Conservation (phyloP, 1,284 basidiomycete species). For the Fereydounia khargensis region DNA sequence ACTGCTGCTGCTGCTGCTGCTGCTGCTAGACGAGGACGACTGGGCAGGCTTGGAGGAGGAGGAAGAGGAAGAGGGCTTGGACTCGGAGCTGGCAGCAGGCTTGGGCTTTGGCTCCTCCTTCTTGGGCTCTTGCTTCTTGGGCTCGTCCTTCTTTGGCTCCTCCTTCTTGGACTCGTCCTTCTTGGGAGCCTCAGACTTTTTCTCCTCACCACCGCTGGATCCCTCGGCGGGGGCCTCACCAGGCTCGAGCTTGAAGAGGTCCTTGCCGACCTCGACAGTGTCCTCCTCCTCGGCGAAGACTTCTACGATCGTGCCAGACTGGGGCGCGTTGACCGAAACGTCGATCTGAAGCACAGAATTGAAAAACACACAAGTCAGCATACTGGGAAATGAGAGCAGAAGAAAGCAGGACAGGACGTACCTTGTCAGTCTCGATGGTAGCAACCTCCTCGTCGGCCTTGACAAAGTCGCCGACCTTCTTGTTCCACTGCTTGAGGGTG, state of each 20-base stretch:
- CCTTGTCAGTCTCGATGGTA: conserved; percentile 99
- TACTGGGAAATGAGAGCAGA: not conserved
- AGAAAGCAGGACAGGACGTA: conserved; percentile 52
- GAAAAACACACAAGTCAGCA: too few relatives aligned
- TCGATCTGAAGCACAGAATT: conserved; percentile 85
- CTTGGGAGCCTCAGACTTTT: conserved; percentile 58
- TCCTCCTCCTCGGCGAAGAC: conserved; percentile 86
- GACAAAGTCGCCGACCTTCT: conserved; percentile 88
- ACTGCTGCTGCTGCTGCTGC: conserved; percentile 7
- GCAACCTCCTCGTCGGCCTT: conserved; percentile 92
- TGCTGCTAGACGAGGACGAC: conserved; percentile 1
- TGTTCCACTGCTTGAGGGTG: conserved; percentile 91
- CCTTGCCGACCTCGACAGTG: conserved; percentile 91
- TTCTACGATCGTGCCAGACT: conserved; percentile 83
- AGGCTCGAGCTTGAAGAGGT: conserved; percentile 85
- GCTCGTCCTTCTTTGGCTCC: conserved; percentile 54
- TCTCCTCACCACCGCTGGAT: conserved; percentile 43
- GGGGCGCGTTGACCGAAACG: conserved; percentile 91
- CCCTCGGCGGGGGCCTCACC: conserved; percentile 67
- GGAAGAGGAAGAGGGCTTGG: conserved; percentile 5
- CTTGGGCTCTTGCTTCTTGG: conserved; percentile 50
- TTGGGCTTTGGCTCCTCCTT: conserved; percentile 58
- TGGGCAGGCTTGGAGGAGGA: conserved; percentile 9
- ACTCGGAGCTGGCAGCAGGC: conserved; percentile 13
- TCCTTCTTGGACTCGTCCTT: conserved; percentile 58